These are phyloP conservation scores for Ganoderma lucidum DNA, from an alignment of 1,284 basidiomycete genomes.

Conservation along the genomic window DNA sequence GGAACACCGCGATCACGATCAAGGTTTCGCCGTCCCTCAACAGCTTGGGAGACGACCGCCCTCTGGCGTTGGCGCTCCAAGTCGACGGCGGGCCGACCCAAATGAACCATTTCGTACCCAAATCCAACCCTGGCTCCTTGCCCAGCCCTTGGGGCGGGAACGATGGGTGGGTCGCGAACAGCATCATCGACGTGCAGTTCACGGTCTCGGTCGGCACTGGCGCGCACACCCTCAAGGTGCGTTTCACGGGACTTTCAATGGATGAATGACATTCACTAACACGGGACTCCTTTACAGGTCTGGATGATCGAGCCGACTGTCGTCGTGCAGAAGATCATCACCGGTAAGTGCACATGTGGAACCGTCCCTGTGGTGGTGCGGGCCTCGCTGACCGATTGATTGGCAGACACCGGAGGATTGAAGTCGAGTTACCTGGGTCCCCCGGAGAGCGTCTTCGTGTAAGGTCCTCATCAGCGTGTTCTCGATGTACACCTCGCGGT, in stretches of 20 bases:
- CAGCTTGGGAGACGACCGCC: conserved; percentile 58
- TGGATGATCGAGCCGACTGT: conserved; percentile 69
- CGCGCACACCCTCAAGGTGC: conserved; percentile 64
- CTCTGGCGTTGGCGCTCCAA: conserved; percentile 63
- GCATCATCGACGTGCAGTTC: conserved; percentile 45
- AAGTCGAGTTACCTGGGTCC: conserved; percentile 66
- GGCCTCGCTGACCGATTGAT: not conserved
- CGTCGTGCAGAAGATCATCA: conserved; percentile 68
- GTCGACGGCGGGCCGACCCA: conserved; percentile 55
- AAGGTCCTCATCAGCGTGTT: not conserved
- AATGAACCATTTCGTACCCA: conserved; percentile 60
- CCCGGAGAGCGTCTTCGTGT: conserved; percentile 58
- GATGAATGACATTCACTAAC: not conserved
- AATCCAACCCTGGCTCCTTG: conserved; percentile 54
- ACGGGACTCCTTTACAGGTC: conserved; percentile 43
- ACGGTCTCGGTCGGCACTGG: conserved; percentile 54
- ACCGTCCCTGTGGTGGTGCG: not conserved
- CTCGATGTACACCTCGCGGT: not conserved
- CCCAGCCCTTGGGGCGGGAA: conserved; percentile 57
- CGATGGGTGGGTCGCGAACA: conserved; percentile 65
- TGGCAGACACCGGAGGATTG: conserved; percentile 61
- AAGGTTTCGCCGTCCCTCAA: conserved; percentile 70
- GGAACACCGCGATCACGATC: conserved; percentile 55
- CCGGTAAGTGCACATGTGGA: conserved; percentile 48
- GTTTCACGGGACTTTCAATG: conserved; percentile 12